Conservation (phyloP, 345 rosid genomes). For the Syzygium aromaticum region DNA sequence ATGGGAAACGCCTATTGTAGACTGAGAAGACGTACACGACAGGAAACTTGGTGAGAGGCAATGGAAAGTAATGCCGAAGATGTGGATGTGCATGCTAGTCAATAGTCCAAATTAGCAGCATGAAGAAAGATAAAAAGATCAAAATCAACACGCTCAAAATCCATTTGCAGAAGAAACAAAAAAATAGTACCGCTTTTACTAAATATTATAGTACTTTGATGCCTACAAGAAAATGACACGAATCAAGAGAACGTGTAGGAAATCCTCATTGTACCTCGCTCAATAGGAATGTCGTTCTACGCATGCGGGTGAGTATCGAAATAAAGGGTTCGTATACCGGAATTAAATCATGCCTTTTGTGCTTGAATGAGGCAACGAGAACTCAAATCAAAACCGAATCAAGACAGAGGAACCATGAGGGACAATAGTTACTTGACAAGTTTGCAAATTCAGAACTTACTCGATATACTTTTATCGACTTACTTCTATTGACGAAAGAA, state of each 20-base stretch:
- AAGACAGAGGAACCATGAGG: neutral
- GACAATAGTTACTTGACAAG: neutral
- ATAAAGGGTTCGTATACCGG: neutral
- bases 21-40: neutral
- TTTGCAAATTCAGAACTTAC: neutral
- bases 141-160: neutral
- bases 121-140: neutral
- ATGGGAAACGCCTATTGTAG: neutral
- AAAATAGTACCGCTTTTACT: neutral
- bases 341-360: neutral
- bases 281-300: neutral
- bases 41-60: neutral
- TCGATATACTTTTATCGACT: neutral
- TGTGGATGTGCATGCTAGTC: neutral
- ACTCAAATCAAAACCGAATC: neutral
- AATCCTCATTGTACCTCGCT: neutral
- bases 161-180: neutral
- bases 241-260: neutral
- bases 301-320: neutral
- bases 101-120: neutral
- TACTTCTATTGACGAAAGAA: neutral
- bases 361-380: neutral
- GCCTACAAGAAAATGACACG: neutral
- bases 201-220: neutral
- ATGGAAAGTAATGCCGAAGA: neutral